Evolutionary conservation across 2,329 filamentous ascomycete genomes (phyloP).

Genomic region (Alternaria postmessia): DNA sequence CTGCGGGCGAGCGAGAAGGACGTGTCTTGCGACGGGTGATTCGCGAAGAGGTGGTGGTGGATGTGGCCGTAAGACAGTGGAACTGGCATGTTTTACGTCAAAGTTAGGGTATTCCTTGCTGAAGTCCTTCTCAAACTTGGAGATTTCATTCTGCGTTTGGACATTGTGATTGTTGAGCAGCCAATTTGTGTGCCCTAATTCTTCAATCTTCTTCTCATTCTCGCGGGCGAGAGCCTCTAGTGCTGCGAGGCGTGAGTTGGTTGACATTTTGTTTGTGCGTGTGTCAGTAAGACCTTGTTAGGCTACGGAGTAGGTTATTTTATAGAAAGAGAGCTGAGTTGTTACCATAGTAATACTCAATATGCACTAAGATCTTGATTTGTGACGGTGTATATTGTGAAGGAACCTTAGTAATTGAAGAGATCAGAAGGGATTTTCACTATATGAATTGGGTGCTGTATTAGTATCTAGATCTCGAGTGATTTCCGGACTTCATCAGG

Average conservation of each 20-base stretch:
- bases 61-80: background rate
- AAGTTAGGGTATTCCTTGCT: background rate
- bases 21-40: background rate
- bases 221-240: constrained; percentile 4
- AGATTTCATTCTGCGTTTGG: constrained; percentile 1
- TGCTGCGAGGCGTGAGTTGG: background rate
- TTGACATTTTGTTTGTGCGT: background rate
- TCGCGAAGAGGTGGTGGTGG: background rate
- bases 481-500: no score
- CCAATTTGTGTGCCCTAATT: background rate
- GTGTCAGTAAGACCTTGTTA: background rate
- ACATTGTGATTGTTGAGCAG: background rate
- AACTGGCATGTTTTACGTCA: background rate
- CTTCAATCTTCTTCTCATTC: constrained; percentile 1
- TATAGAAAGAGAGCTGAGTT: background rate
- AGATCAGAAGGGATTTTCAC: background rate
- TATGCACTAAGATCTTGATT: background rate
- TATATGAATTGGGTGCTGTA: background rate
- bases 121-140: background rate
- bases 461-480: background rate
- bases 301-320: background rate
- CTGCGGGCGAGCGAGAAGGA: background rate
- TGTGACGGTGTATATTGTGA: background rate
- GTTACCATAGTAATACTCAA: background rate
- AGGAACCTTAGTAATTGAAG: background rate